Base-by-base conservation (phyloP, 2,329 filamentous ascomycete species). In the Metarhizium sp. region DNA sequence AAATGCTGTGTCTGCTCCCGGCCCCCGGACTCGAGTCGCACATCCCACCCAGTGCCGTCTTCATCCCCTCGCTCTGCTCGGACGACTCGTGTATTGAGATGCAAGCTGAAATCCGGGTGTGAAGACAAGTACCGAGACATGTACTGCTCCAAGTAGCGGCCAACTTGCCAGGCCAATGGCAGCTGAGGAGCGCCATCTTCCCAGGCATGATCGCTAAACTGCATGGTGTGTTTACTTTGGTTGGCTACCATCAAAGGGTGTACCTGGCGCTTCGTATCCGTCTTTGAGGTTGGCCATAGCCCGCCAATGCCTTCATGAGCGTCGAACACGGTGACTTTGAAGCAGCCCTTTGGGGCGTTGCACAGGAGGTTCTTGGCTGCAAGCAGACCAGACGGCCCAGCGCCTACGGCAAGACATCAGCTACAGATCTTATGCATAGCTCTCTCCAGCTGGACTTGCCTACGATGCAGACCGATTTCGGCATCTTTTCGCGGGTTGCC, bases 101-200 rank as follows among this genome's bases (percentile, higher is more conserved):
- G 72, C 50, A 85, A 59, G 1, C 75, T 72, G 29, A 72, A 73
- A 1, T 68, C 64, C 0, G 63, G 60, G 3, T 72, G 63, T 18
- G 69, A 62, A 4, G 71, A 64, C 6, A 84, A 73, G 66, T 88
- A 90, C 48, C 71, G 75, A 40, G 80, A 68, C 4, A 75, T 62
- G 65, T 94, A 95, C 5, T 71, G 73, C 59, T 85, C 75, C 6
- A 94, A 74, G 66, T 95, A 95, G 29, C 73, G 74, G 1, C 88
- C 88, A 4, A 92, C 81, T 71, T 90, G 83, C 82, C 86, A 90
- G 0, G 88, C 90, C 42, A 78, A 82, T 1, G 90, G 90, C 50
- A 94, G 85, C 67, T 86, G 77, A 1, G 86, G 83, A 1, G 75
- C 70, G 4, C 69, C 70, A 5, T 76, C 71, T 3, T 79, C 75